These are phyloP conservation scores for Penicillium paneum DNA, from an alignment of 2,329 filamentous ascomycete genomes.

Conservation along the genomic window DNA sequence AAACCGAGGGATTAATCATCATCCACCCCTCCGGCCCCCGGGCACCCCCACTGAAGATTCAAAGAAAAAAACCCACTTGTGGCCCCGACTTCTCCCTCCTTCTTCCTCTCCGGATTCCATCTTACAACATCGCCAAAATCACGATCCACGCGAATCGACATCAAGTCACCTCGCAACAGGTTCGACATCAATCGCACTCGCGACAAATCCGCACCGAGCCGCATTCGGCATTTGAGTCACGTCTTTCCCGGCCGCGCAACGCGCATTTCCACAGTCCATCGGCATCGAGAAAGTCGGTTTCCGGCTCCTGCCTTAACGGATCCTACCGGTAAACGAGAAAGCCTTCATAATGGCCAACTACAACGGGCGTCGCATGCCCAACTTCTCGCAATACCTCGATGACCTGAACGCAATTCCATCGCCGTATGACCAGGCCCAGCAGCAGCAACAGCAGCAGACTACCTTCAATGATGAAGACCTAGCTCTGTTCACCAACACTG, in stretches of 20 bases:
- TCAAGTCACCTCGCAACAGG: background rate
- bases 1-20: constrained; percentile 21
- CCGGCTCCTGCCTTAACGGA: constrained; percentile 1
- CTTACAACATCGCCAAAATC: background rate
- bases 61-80: constrained; percentile 22
- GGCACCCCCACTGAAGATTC: constrained; percentile 11
- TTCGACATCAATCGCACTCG: background rate
- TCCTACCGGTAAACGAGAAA: background rate
- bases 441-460: constrained; percentile 59
- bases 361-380: constrained; percentile 73
- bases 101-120: constrained; percentile 2
- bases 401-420: constrained; percentile 72
- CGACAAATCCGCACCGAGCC: constrained; percentile 12
- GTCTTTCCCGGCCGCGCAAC: constrained; percentile 9
- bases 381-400: constrained; percentile 85
- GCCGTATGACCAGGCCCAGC: constrained; percentile 59
- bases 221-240: constrained; percentile 21
- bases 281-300: background rate
- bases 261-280: constrained; percentile 10
- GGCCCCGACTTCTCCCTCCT: background rate
- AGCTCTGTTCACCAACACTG: constrained; percentile 75
- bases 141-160: background rate
- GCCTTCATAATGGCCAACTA: constrained; percentile 63
- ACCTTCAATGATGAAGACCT: constrained; percentile 67
- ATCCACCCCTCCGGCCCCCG: constrained; percentile 8